phyloP scores from a whole-genome alignment of 2,329 filamentous ascomycete genomes.

The Fusarium penzigii region DNA sequence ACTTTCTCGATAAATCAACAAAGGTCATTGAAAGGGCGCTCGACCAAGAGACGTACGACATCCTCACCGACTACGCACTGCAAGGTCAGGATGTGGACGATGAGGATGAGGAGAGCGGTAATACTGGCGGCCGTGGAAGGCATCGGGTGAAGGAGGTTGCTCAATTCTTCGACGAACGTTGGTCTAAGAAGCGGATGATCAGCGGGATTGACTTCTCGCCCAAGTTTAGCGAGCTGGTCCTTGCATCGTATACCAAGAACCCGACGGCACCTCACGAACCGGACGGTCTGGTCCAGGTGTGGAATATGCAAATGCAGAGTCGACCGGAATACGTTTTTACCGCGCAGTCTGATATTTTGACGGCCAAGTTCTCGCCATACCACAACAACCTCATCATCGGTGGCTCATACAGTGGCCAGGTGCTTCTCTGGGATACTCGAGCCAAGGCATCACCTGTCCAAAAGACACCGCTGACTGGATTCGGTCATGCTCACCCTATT shows the following conservation, averaged over 20 bases:
- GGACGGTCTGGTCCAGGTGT: slow-evolving; percentile 90
- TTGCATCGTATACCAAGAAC: slow-evolving; percentile 97
- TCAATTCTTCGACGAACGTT: slow-evolving; percentile 92
- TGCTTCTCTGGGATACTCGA: slow-evolving; percentile 95
- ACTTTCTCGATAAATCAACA: slow-evolving; percentile 92
- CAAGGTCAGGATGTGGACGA: slow-evolving; percentile 75
- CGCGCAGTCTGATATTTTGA: slow-evolving; percentile 91
- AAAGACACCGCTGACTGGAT: slow-evolving; percentile 92
- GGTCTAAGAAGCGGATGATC: slow-evolving; percentile 97
- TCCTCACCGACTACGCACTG: slow-evolving; percentile 90
- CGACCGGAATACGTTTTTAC: slow-evolving; percentile 96
- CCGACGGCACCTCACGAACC: slow-evolving; percentile 92
- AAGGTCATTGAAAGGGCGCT: slow-evolving; percentile 96
- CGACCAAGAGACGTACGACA: slow-evolving; percentile 89
- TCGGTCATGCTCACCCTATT: slow-evolving; percentile 93
- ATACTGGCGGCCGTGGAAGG: slow-evolving; percentile 69
- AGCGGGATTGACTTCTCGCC: slow-evolving; percentile 94
- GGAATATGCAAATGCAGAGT: slow-evolving; percentile 94
- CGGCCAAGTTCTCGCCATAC: slow-evolving; percentile 97
- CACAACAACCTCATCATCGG: slow-evolving; percentile 96
- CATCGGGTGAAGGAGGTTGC: slow-evolving; percentile 81
- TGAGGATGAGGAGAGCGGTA: slow-evolving; percentile 76
- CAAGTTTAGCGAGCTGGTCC: slow-evolving; percentile 89
- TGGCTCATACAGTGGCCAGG: slow-evolving; percentile 94
- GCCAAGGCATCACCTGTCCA: slow-evolving; percentile 87